Percentiles rank a stretch among this genome's conserved stretches.
Conservation (phyloP, 2,329 filamentous ascomycete species). For the Aspergillaceae sp. region DNA sequence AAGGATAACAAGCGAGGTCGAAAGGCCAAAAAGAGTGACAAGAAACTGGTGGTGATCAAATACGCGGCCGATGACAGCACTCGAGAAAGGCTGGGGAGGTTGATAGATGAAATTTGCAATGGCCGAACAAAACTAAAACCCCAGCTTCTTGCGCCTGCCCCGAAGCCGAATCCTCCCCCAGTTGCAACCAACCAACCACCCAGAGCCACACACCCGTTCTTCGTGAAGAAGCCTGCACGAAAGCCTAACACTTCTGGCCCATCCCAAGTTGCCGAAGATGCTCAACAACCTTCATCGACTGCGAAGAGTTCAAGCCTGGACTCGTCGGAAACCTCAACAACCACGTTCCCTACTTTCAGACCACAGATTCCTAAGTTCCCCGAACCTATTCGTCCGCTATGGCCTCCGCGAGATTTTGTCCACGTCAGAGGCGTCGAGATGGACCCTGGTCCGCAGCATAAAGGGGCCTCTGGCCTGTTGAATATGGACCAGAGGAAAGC, state of each 20-base stretch:
- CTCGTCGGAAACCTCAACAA: background rate
- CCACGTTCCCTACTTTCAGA: conserved; percentile 7
- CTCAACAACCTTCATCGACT: background rate
- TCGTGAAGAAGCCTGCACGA: conserved; percentile 47
- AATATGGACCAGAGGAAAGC: conserved; percentile 28
- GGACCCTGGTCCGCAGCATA: background rate
- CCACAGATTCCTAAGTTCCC: conserved; percentile 19
- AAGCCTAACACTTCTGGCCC: conserved; percentile 5
- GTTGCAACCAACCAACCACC: conserved; percentile 14
- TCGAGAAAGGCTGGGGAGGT: conserved; percentile 46
- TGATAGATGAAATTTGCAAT: conserved; percentile 56
- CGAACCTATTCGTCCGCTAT: conserved; percentile 28
- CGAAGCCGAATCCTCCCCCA: background rate
- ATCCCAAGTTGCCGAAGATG: background rate
- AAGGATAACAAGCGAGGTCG: conserved; percentile 26
- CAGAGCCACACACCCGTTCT: conserved; percentile 60
- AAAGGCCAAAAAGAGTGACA: conserved; percentile 23
- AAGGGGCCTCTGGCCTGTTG: background rate
- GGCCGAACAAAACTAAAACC: conserved; percentile 24
- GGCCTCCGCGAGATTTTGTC: conserved; percentile 29
- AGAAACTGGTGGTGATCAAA: conserved; percentile 45
- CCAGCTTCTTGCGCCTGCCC: conserved; percentile 9
- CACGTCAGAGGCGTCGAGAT: conserved; percentile 44
- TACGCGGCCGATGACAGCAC: conserved; percentile 49
- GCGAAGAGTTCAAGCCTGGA: background rate